Evolutionary conservation across 306 rosid species (phyloP).

Genomic region (Cajanus cajan): DNA sequence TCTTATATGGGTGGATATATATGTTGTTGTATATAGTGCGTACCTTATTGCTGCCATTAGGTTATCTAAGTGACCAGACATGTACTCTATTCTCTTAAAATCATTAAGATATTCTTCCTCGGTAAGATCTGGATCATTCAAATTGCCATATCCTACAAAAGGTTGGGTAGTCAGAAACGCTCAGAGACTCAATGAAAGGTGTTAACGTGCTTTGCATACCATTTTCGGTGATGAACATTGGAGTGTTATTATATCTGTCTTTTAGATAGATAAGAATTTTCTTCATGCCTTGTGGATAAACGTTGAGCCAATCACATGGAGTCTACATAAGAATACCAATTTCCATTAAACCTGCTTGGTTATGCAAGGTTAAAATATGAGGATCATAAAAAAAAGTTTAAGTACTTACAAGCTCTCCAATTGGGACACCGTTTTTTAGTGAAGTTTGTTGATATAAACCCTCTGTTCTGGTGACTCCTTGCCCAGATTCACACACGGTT

Average conservation of each 20-base stretch:
- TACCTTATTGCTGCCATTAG: conserved; percentile 39
- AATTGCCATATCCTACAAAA: conserved; percentile 38
- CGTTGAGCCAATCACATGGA: conserved; percentile 46
- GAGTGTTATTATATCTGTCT: conserved; percentile 64
- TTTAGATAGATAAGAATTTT: conserved; percentile 49
- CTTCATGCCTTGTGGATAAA: conserved; percentile 72
- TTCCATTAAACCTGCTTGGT: background rate
- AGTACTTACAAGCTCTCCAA: conserved; percentile 60
- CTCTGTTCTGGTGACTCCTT: conserved; percentile 54
- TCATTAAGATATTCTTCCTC: conserved; percentile 35
- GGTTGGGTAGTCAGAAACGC: conserved; percentile 5
- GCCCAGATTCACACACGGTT: conserved; percentile 50
- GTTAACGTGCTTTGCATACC: conserved; percentile 40
- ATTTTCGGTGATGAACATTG: conserved; percentile 70
- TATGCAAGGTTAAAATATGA: background rate
- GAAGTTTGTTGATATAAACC: conserved; percentile 42
- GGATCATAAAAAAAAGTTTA: background rate
- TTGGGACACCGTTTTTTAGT: conserved; percentile 42
- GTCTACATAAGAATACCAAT: conserved; percentile 41
- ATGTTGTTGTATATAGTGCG: background rate
- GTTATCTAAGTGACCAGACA: conserved; percentile 38
- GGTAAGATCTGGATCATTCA: conserved; percentile 4
- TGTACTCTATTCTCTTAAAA: conserved; percentile 33
- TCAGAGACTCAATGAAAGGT: background rate
- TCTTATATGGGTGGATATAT: background rate